Evolutionary conservation across 2,329 filamentous ascomycete species (phyloP).

Genomic region (Byssoonygena ceratinophila): DNA sequence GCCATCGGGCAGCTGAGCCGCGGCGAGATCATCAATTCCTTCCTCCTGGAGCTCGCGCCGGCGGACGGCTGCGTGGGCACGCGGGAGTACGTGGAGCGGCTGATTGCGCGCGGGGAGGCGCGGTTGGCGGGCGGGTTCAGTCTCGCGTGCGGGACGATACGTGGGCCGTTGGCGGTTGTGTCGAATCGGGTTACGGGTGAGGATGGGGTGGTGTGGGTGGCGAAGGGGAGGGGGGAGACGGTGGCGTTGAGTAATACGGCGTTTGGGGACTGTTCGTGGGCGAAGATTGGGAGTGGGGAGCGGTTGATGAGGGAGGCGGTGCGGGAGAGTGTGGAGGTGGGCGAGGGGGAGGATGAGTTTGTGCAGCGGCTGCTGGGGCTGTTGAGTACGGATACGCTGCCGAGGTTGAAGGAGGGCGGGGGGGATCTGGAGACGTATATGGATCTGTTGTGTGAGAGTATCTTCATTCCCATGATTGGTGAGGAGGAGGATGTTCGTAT

Average conservation of each 20-base stretch:
- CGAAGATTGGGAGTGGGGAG: slow-evolving; percentile 51
- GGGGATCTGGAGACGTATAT: slow-evolving; percentile 47
- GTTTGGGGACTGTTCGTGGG: slow-evolving; percentile 50
- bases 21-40: slow-evolving; percentile 51
- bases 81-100: slow-evolving; percentile 43
- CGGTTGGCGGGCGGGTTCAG: slow-evolving; percentile 52
- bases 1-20: slow-evolving; percentile 43
- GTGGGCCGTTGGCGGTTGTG: slow-evolving; percentile 47
- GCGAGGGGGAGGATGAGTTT: slow-evolving; percentile 41
- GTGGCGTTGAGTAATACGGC: slow-evolving; percentile 52
- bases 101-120: slow-evolving; percentile 46
- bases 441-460: slow-evolving; percentile 47
- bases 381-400: slow-evolving; percentile 47
- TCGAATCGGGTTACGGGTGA: slow-evolving; percentile 51
- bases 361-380: slow-evolving; percentile 44
- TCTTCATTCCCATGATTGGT: slow-evolving; percentile 50
- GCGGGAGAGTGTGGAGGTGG: slow-evolving; percentile 32
- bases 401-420: slow-evolving; percentile 40
- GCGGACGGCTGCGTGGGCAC: slow-evolving; percentile 34
- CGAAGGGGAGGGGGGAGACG: slow-evolving; percentile 40
- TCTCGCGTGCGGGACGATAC: slow-evolving; percentile 48
- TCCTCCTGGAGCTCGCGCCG: slow-evolving; percentile 42
- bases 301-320: slow-evolving; percentile 43
- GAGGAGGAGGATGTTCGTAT: slow-evolving; percentile 33
- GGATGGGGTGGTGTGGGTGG: slow-evolving; percentile 44